Evolutionary conservation across 2,329 filamentous ascomycete genomes (phyloP), one percentile per base, ranked within the genome.

Genomic region (Botrytis pseudocinerea): DNA sequence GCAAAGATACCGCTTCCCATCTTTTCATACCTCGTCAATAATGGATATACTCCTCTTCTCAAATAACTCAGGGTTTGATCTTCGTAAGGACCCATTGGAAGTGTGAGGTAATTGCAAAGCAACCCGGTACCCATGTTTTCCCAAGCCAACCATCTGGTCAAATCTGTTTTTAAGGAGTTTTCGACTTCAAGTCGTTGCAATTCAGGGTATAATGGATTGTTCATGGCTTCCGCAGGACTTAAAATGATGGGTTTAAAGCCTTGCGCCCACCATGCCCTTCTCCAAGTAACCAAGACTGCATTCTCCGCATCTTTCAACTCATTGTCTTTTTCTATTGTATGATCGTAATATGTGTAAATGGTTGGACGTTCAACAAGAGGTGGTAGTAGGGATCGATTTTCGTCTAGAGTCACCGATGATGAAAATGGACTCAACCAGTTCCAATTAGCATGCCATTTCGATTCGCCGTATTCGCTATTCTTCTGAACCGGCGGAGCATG

Each of bases 361-460:
- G 90, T 87, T 38, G 92, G 90, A 35, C 95, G 89, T 46, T 88
- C 84, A 64, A 82, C 83, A 42, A 97, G 84, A 4, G 93, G 93
- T 64, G 96, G 96, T 4, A 98, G 89, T 71, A 98, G 88, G 12
- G 92, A 91, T 71, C 94, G 88, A 79, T 92, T 92, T 81, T 97
- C 92, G 80, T 97, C 95, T 73, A 96, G 86, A 12, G 89, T 91
- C 73, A 96, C 86, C 25, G 90, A 89, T 61, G 91, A 94, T 28
- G 94, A 97, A 82, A 98, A 98, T 4, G 95, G 93, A 75, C 92
- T 93, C 78, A 93, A 87, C 94, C 95, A 98, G 81, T 92, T 93
- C 90, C 92, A 97, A 82, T 97, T 91, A 76, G 89, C 91, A 83
- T 94, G 93, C 95, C 95, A 98, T 74, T 90, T 91, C 48, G 92